Base-by-base conservation (phyloP, 2,329 filamentous ascomycete species). In the Cadophora luteo-olivacea region DNA sequence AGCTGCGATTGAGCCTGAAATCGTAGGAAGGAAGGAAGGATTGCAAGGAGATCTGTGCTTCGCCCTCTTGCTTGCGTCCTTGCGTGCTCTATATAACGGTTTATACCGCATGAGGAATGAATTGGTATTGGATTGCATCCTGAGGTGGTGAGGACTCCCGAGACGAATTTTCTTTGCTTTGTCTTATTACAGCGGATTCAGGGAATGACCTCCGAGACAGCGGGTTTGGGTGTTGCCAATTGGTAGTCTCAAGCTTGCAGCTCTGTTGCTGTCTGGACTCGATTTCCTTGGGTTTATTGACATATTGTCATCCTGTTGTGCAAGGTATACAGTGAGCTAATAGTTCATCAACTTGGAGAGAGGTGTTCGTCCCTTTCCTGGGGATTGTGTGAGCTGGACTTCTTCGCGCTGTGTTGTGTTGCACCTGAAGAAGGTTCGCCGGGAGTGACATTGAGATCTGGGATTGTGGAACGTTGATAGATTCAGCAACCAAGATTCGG, bases 21-120 rank as follows among this genome's bases (percentile, higher is more conserved):
- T 62, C n/a, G 45, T 25, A 36, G 19, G 24, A 61, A 25, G 33
- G 36, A 24, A 41, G n/a, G 62, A 45, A 51, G 29, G 3, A 16
- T 24, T 38, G 14, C 14, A 52, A 36, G 48, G 14, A 70, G 61
- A 72, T 73, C 67, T 73, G 71, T 69, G 61, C 58, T 64, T 72
- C 68, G 71, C 67, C 70, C 68, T 67, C 65, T 61, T 70, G 70
- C 71, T 36, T 66, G 25, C 70, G 33, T 66, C 25, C 22, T 32
- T 32, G 22, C n/a, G 24, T 45, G 11, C 19, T 6, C 16, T 16
- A 41, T 48, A n/a, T 12, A n/a, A 38, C 38, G 54, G 38, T 19
- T 61, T 41, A 62, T 51, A 49, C 19, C 24, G 14, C 11, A 7
- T 25, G 38, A 49, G 41, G 12, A 19, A 19, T 36, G 51, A 54